Conservation (phyloP, 345 rosid genomes). For the Litchi chinensis region DNA sequence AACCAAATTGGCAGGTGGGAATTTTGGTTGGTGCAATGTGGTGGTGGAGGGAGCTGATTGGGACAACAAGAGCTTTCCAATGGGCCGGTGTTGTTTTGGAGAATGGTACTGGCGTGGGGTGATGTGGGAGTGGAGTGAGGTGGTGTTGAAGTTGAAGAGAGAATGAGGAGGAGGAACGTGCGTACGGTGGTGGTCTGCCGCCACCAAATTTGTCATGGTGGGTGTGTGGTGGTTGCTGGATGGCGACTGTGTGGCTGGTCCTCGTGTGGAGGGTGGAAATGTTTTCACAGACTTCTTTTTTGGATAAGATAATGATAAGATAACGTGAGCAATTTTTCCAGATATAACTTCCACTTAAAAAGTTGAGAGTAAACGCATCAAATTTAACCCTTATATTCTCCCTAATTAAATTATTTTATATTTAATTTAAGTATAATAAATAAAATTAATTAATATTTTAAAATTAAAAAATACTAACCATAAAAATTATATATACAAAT, state of each 20-base stretch:
- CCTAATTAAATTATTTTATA: no score
- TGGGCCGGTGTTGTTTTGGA: constrained; percentile 50
- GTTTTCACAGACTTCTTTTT: neutral
- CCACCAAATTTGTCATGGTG: constrained; percentile 69
- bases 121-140: constrained; percentile 44
- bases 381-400: no score
- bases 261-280: neutral
- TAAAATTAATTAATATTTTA: no score
- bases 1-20: neutral
- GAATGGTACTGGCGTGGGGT: neutral
- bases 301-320: neutral
- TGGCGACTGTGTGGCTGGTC: neutral
- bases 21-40: neutral
- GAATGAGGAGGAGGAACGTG: constrained; percentile 54
- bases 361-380: no score
- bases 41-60: neutral
- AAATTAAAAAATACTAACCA: no score
- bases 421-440: no score
- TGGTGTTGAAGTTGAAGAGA: constrained; percentile 77
- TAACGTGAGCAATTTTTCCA: neutral
- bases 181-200: constrained; percentile 56
- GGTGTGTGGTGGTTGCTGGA: neutral
- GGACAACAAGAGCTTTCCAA: neutral
- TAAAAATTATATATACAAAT: no score
- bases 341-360: no score